Conservation (phyloP, 768 basidiomycete species). For the Boletus bicolor region DNA sequence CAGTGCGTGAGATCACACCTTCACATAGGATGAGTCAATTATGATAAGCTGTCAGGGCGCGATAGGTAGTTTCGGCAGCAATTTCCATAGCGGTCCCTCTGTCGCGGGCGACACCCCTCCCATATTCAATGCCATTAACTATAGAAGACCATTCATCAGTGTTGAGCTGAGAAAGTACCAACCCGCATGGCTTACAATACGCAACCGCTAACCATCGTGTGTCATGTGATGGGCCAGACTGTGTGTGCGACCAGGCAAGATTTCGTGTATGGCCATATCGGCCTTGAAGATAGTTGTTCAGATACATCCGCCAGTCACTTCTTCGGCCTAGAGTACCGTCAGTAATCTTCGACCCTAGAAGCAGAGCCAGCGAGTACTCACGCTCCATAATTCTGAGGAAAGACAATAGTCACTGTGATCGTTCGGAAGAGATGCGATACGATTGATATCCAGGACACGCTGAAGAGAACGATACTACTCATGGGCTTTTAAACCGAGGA, state of each 20-base stretch:
- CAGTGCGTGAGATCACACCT: slow-evolving; percentile 1
- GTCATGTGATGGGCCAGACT: slow-evolving; percentile 23
- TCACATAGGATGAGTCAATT: slow-evolving; percentile 13
- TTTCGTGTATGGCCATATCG: slow-evolving; percentile 30
- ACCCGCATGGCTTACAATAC: slow-evolving; percentile 20
- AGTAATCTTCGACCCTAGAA: background rate
- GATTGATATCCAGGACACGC: slow-evolving; percentile 5
- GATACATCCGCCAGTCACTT: slow-evolving; percentile 28
- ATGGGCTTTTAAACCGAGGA: slow-evolving; percentile 22
- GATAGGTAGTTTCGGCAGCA: slow-evolving; percentile 27
- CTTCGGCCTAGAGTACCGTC: slow-evolving; percentile 13
- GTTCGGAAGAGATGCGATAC: background rate
- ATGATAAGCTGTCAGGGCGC: slow-evolving; percentile 20
- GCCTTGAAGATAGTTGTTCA: slow-evolving; percentile 32
- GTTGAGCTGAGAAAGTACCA: background rate
- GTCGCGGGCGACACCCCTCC: slow-evolving; percentile 24
- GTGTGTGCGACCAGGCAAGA: slow-evolving; percentile 23
- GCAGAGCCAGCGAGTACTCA: slow-evolving; percentile 4
- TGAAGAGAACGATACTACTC: slow-evolving; percentile 3
- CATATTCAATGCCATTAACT: slow-evolving; percentile 29
- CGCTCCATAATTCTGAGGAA: slow-evolving; percentile 14
- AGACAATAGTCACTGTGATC: background rate
- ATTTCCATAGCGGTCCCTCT: slow-evolving; percentile 30
- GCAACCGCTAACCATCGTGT: slow-evolving; percentile 25
- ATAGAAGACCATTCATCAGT: background rate